A percentile compares a stretch with the other conserved stretches of the same genome.
Conservation (phyloP, 768 basidiomycete species). For the Pulveroboletus frians region DNA sequence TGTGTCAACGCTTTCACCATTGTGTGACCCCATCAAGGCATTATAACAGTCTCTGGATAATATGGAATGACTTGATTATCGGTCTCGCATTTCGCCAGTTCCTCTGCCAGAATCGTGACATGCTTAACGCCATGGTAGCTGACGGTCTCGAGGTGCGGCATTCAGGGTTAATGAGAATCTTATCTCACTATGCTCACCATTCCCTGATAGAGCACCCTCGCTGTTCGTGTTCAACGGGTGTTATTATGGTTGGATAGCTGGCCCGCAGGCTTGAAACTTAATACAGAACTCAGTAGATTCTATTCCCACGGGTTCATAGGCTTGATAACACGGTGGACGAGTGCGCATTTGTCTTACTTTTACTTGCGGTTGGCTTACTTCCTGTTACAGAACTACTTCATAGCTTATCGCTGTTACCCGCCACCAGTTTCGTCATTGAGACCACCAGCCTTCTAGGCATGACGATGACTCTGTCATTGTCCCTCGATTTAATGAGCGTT, state of each 20-base stretch:
- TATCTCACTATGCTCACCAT: background rate
- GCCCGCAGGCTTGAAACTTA: constrained; percentile 95
- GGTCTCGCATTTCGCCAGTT: constrained; percentile 71
- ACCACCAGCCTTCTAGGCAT: constrained; percentile 40
- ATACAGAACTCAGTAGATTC: constrained; percentile 86
- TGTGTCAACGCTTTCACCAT: background rate
- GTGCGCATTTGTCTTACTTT: constrained; percentile 41
- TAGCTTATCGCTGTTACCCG: constrained; percentile 18
- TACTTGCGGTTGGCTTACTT: constrained; percentile 6
- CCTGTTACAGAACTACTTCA: constrained; percentile 16
- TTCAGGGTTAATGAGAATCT: background rate
- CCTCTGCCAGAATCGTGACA: constrained; percentile 57
- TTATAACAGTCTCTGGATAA: constrained; percentile 88
- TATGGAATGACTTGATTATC: constrained; percentile 85
- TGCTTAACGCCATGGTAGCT: constrained; percentile 39
- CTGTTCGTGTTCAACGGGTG: constrained; percentile 40
- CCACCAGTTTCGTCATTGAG: constrained; percentile 33
- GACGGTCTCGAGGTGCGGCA: constrained; percentile 38
- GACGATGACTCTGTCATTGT: constrained; percentile 62
- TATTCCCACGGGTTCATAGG: constrained; percentile 69
- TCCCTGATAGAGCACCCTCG: constrained; percentile 18
- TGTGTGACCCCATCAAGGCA: constrained; percentile 45
- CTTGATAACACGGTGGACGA: constrained; percentile 63
- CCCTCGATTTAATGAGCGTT: constrained; percentile 60
- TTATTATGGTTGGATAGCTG: constrained; percentile 88